Base-by-base conservation (phyloP, 2,329 filamentous ascomycete genomes). In the Alternaria rosae region DNA sequence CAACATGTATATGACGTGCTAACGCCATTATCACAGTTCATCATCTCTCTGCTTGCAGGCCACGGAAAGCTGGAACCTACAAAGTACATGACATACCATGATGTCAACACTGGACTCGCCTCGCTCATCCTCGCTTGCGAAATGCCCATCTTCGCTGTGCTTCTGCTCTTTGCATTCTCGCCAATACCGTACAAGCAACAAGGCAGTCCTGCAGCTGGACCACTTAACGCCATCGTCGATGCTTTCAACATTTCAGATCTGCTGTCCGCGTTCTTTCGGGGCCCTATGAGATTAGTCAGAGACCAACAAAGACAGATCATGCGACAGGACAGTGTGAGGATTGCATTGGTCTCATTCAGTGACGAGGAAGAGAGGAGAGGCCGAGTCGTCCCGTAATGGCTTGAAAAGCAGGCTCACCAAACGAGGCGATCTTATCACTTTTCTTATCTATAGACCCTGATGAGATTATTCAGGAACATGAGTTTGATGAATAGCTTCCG, bases 131-230 rank as follows among this genome's bases (percentile, higher is more conserved):
- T 76, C 30, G 68, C 70, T 15, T 70, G 70, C 62, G 75, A 78
- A 66, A 76, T 77, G 74, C 76, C 75, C 4, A 28, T 76, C 28
- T 78, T 78, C 59, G 69, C 72, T 5, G 25, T 72, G 41, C 59
- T 76, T 5, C 59, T 78, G 20, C 17, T 72, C 35, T 61, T 72
- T 35, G 72, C 74, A 0, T 78, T 75, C 42, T 64, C 71, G 1
- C 70, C 71, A 6, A 66, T 64, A 26, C 67, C 66, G 1, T 76
- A 76, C 48, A 70, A 65, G 28, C 57, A 62, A 15, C 53, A 38
- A 11, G 54, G 58, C 8, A 52, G 53, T 7, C 63, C 68, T 4
- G 69, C 64, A 12, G 67, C 68, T 1, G 72, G 71, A 0, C 67
- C 69, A 0, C 2, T 71, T 1, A 68, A 57, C 7, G 75, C 75